Conservation (phyloP, 2,329 filamentous ascomycete genomes). For the Alternaria metachromatica region DNA sequence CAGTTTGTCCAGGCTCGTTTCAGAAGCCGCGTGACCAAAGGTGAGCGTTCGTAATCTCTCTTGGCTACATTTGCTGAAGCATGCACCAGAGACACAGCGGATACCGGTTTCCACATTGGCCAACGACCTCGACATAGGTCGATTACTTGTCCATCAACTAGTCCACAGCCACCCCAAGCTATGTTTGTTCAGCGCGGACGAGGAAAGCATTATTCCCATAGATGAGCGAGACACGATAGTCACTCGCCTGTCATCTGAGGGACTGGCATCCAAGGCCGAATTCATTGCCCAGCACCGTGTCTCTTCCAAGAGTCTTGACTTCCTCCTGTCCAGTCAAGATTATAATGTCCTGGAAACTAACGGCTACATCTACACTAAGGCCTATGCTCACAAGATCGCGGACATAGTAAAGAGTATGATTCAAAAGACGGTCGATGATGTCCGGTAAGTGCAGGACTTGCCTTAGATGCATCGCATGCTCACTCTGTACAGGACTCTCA, state of each 20-base stretch:
- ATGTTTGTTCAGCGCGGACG: conserved; percentile 34
- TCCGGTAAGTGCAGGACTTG: conserved; percentile 21
- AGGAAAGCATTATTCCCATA: conserved; percentile 32
- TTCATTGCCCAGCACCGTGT: conserved; percentile 33
- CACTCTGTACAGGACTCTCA: conserved; percentile 18
- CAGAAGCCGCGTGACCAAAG: conserved; percentile 22
- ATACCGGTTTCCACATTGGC: conserved; percentile 23
- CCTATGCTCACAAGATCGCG: conserved; percentile 5
- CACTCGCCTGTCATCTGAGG: background rate
- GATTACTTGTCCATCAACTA: conserved; percentile 25
- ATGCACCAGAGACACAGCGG: conserved; percentile 16
- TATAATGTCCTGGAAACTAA: conserved; percentile 20
- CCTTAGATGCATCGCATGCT: background rate
- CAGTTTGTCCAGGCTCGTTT: conserved; percentile 28
- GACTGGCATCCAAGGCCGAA: conserved; percentile 23
- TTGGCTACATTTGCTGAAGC: background rate
- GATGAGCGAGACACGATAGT: conserved; percentile 29
- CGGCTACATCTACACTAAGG: conserved; percentile 23
- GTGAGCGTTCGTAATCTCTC: background rate
- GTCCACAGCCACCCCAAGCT: conserved; percentile 22
- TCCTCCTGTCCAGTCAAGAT: conserved; percentile 20
- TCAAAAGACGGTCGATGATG: conserved; percentile 11
- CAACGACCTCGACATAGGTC: conserved; percentile 29
- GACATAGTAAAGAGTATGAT: conserved; percentile 13
- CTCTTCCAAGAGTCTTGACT: conserved; percentile 28